Evolutionary conservation across 805 yeast species (phyloP), one percentile per base, ranked within the genome.

Genomic region (Candida schatavii): DNA sequence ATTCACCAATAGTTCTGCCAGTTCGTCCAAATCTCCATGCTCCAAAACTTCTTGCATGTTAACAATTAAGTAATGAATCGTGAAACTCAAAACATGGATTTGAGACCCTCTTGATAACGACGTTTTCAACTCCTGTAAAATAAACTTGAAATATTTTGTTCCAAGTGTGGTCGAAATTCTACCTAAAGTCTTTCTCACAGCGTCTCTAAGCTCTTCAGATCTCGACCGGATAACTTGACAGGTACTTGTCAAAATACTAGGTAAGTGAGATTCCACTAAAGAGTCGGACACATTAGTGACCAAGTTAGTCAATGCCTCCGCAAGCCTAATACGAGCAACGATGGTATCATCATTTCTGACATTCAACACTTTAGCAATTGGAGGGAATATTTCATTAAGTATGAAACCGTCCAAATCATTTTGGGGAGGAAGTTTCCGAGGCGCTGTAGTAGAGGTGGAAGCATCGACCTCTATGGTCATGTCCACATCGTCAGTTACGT

Each of bases 71-170:
- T 81, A 71, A 61, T 93, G 97, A 4, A 88, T 78, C 1, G 97
- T 87, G 64, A 70, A 93, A 55, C 97, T 88, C 52, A 93, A 76
- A 44, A 93, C 88, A 63, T 93, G 99, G 40, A 89, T 78, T 58
- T 93, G 98, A 11, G 96, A 87, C 20, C 99, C 99, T 56, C 95
- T 74, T 4, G 83, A 75, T 41, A 91, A 70, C 0, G 97, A 95
- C 15, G 83, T 64, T 48, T 77, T 81, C 54, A 93, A 72, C 57
- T 93, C 98, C 44, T 77, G 77, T 19, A 93, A 64, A 37, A 93
- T 77, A 56, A 89, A 88, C 42, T 75, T 72, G 45, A 91, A 66
- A 57, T 89, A 89, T 18, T 64, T 60, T 0, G 95, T 72, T 1
- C 98, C 98, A 26, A 91, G 70, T 23, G 77, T 67, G 1, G 63